A percentile compares a stretch with the other conserved stretches of the same genome.
Conservation (phyloP, 768 basidiomycete species). For the Lactarius vividus region DNA sequence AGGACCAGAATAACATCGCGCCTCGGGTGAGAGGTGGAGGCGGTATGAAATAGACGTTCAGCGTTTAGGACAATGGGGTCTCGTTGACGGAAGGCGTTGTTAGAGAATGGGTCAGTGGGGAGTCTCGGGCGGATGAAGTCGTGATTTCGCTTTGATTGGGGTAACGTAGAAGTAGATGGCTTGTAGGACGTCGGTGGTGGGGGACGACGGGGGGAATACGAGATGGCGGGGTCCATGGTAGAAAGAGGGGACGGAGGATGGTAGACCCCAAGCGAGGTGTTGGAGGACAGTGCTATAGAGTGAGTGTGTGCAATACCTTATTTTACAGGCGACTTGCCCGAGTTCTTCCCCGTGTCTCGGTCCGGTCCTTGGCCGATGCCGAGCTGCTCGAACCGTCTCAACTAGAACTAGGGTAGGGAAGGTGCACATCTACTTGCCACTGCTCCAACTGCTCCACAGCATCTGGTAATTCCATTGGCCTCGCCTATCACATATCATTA, state of each 20-base stretch:
- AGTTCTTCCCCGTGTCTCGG: not conserved
- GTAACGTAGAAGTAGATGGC: not conserved
- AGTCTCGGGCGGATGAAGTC: conserved; percentile 36
- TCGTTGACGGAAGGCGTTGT: conserved; percentile 26
- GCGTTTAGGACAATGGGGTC: conserved; percentile 34
- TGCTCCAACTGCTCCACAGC: not conserved
- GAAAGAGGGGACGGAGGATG: not conserved
- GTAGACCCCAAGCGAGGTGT: not conserved
- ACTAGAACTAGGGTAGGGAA: no score
- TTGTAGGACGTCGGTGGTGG: not conserved
- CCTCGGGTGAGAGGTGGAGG: conserved; percentile 28
- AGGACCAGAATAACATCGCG: conserved; percentile 39
- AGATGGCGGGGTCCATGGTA: not conserved
- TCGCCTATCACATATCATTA: not conserved
- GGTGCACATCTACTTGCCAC: not conserved
- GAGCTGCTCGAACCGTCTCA: no score
- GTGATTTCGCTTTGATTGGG: conserved; percentile 13
- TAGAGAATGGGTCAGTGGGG: conserved; percentile 38
- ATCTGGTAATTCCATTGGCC: not conserved
- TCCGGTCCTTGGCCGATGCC: no score
- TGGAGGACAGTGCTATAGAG: not conserved
- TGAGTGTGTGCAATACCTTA: not conserved
- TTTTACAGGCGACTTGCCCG: not conserved
- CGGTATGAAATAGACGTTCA: conserved; percentile 28
- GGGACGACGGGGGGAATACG: not conserved